Conservation (phyloP, 768 basidiomycete species). For the Suillus discolor region DNA sequence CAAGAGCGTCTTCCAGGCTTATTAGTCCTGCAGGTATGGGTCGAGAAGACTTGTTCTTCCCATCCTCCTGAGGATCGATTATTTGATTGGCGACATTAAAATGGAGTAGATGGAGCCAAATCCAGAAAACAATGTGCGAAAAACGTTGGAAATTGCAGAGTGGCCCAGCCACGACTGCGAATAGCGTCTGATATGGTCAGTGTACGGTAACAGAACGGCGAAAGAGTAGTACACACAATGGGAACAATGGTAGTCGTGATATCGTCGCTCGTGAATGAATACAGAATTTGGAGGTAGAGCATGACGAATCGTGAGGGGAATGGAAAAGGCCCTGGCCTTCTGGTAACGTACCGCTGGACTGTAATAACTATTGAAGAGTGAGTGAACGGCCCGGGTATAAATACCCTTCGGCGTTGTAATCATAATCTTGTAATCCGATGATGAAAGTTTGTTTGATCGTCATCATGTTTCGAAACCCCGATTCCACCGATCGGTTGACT, state of each 20-base stretch:
- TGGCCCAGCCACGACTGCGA: constrained; percentile 37
- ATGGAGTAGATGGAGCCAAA: constrained; percentile 48
- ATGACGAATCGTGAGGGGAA: neutral
- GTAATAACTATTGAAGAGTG: neutral
- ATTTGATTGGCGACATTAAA: constrained; percentile 49
- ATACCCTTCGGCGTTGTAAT: neutral
- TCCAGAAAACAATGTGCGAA: constrained; percentile 40
- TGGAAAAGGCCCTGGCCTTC: neutral
- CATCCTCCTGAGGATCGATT: constrained; percentile 44
- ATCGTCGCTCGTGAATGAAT: constrained; percentile 49
- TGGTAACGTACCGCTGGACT: neutral
- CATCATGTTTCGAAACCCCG: neutral
- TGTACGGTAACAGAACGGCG: neutral
- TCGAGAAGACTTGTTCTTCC: constrained; percentile 45
- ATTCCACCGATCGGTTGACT: neutral
- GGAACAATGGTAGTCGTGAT: constrained; percentile 49
- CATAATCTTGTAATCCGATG: neutral
- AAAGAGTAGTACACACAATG: constrained; percentile 37
- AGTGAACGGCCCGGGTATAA: neutral
- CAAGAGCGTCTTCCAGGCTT: constrained; percentile 33
- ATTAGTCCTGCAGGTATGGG: constrained; percentile 49
- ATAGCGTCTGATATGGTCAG: constrained; percentile 29
- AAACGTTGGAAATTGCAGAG: constrained; percentile 20
- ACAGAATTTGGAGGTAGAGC: constrained; percentile 30
- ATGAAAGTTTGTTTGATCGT: neutral